A percentile compares a stretch with the other conserved stretches of the same genome.
Evolutionary conservation across 2,329 filamentous ascomycete species (phyloP).

Genomic region (Aureobasidium namibiae): DNA sequence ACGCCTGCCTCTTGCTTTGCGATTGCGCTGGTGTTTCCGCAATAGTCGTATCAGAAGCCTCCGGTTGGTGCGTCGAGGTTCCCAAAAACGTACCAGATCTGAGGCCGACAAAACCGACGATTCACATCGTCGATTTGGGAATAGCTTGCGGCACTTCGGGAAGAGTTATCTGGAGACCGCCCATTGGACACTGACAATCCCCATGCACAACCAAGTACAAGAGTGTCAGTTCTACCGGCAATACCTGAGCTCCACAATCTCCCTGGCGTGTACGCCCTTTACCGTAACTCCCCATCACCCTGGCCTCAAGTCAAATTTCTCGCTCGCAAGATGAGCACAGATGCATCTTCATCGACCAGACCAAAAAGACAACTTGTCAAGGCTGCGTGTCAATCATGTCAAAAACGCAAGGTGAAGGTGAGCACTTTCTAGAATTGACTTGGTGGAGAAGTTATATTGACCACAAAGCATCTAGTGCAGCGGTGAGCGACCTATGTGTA

Average conservation of each 20-base stretch:
- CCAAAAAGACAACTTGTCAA: constrained; percentile 11
- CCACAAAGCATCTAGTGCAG: not conserved
- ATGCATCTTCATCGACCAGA: not conserved
- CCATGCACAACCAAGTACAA: not conserved
- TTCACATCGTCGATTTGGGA: constrained; percentile 5
- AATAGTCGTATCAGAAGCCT: not conserved
- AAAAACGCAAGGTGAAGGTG: constrained; percentile 11
- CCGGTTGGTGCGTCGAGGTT: not conserved
- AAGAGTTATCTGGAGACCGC: not conserved
- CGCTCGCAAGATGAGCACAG: not conserved
- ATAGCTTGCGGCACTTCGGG: not conserved
- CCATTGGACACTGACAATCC: not conserved
- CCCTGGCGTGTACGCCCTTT: not conserved
- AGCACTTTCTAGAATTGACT: not conserved
- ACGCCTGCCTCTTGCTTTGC: not conserved
- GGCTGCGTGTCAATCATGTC: constrained; percentile 8
- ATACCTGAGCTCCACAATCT: not conserved
- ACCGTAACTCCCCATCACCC: not conserved
- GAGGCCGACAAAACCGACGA: not conserved
- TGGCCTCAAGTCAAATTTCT: not conserved
- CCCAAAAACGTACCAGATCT: not conserved
- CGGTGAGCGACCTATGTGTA: constrained; percentile 8
- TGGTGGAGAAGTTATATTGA: not conserved
- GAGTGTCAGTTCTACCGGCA: not conserved
- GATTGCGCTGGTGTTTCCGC: not conserved